phyloP scores from a whole-genome alignment of 371 early-diverging fungal species.

The Mucor racemosus region DNA sequence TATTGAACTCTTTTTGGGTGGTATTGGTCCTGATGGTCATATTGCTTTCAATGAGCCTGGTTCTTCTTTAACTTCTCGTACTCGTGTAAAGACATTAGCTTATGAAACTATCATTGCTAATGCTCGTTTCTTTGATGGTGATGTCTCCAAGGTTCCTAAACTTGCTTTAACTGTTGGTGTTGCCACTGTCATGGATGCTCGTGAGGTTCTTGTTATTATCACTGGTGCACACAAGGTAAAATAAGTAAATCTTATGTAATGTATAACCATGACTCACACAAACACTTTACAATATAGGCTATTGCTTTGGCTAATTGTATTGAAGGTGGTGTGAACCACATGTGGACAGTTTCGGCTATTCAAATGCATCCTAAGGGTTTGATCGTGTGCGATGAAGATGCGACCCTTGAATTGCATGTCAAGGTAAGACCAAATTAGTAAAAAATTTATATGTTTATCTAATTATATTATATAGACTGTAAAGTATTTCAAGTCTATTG shows the following conservation, averaged over 20 bases:
- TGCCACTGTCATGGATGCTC: constrained; percentile 85
- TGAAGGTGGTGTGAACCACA: constrained; percentile 84
- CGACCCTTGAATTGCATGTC: constrained; percentile 86
- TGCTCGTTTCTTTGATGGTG: constrained; percentile 85
- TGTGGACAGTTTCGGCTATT: constrained; percentile 90
- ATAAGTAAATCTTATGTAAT: constrained; percentile 16
- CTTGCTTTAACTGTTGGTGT: constrained; percentile 87
- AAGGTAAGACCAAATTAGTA: constrained; percentile 45
- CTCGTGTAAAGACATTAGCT: constrained; percentile 86
- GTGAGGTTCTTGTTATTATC: constrained; percentile 85
- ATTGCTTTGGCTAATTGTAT: constrained; percentile 83
- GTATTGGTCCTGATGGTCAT: constrained; percentile 87
- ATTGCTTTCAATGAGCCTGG: constrained; percentile 92
- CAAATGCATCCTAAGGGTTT: constrained; percentile 83
- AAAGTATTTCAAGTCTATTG: constrained; percentile 90
- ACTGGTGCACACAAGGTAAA: constrained; percentile 85
- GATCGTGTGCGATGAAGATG: constrained; percentile 89
- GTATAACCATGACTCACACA: constrained; percentile 29
- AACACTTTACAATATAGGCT: constrained; percentile 46
- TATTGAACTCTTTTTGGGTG: constrained; percentile 39
- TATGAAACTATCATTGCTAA: constrained; percentile 91
- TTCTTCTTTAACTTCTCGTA: constrained; percentile 81
- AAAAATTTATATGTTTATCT: background rate
- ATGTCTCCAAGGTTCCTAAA: constrained; percentile 85
- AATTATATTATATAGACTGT: constrained; percentile 59